Base-by-base conservation (phyloP, 495 filamentous ascomycete genomes). In the Aspergillus avenaceus region DNA sequence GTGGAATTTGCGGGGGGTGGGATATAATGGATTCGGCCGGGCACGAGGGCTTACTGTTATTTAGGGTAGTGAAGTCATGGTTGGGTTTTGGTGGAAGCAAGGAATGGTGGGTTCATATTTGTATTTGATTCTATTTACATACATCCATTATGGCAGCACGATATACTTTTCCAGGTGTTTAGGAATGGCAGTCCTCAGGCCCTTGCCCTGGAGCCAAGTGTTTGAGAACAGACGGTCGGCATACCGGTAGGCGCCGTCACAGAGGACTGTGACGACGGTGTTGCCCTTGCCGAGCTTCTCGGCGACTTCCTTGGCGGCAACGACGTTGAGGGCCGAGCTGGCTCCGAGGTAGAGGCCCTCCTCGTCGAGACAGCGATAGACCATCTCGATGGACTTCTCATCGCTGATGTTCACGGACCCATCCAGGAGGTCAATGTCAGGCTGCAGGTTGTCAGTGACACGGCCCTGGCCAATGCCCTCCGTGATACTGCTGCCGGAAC, bases 401-500 rank as follows among this genome's bases (percentile, higher is more conserved):
- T 98, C 93, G 50, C 78, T 78, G 58, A 98, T 88, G 60, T 86
- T 76, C 57, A 98, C 58, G 36, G 90, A 86, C n/a, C 86, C 90
- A 66, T 96, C 92, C 25, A 98, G 56, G 22, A 95, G 74, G 37
- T 80, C 85, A 47, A 98, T 76, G 61, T 98, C 95, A 14, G 83
- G 88, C 69, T 82, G 71, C 44, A 98, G 72, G 67, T 98, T 98
- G 54, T 95, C 90, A 31, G 93, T 98, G 13, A 98, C 78, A n/a
- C 93, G 85, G 7, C 93, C 93, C 73, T 98, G 93, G 3, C 93
- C 93, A 61, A 98, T 98, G 1, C 93, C 93, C 72, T 98, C 93
- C 2, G 93, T 98, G 67, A 98, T 97, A 64, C 85, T 90, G 47
- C 87, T 83, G 27, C 93, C 93, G 5, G 75, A 73, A n/a, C 95